Percentiles rank a stretch among this genome's conserved stretches.
Conservation (phyloP, 2,329 filamentous ascomycete species). For the Fusarium subglutinans region DNA sequence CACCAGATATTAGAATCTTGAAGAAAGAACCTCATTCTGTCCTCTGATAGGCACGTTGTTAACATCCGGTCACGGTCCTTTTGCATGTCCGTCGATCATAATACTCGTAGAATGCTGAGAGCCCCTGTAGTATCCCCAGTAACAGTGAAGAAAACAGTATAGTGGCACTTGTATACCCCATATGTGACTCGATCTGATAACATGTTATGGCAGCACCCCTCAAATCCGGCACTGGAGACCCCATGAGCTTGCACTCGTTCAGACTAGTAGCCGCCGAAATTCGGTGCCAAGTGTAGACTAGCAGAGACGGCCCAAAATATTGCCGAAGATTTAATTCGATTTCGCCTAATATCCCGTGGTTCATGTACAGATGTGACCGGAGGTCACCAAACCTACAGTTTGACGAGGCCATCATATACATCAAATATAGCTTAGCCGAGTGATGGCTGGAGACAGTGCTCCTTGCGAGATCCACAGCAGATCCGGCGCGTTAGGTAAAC, state of each 20-base stretch:
- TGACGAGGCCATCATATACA: slow-evolving; percentile 1
- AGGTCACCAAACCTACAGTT: background rate
- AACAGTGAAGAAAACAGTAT: background rate
- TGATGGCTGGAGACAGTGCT: background rate
- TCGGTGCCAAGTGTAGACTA: slow-evolving; percentile 3
- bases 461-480: background rate
- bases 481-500: background rate
- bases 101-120: background rate
- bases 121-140: slow-evolving; percentile 12
- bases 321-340: slow-evolving; percentile 3
- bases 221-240: slow-evolving; percentile 4
- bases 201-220: slow-evolving; percentile 12
- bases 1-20: background rate
- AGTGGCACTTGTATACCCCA: slow-evolving; percentile 9
- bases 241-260: background rate
- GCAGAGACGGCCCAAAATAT: slow-evolving; percentile 1
- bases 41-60: background rate
- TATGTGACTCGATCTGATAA: slow-evolving; percentile 25
- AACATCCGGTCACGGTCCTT: slow-evolving; percentile 11
- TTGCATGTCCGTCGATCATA: slow-evolving; percentile 19
- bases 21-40: background rate
- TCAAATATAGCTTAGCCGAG: slow-evolving; percentile 9
- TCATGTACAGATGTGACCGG: background rate
- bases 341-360: background rate
- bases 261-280: slow-evolving; percentile 2